Evolutionary conservation across 2,329 filamentous ascomycete genomes (phyloP), one percentile per base, ranked within the genome.

Genomic region (Arthrobotrys sphaeroides): DNA sequence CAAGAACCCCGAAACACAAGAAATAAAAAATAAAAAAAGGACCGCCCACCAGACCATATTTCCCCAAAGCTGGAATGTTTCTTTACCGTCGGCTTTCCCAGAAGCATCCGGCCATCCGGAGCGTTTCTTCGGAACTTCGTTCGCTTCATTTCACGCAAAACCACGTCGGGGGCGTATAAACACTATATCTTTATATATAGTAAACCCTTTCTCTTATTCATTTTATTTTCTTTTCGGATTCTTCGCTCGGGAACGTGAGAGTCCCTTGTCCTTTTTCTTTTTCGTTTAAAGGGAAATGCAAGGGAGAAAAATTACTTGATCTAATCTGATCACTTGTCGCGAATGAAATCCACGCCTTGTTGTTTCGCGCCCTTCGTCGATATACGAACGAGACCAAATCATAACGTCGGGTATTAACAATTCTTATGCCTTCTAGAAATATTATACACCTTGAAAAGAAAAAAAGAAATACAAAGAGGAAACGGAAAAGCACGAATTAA

Each of bases 241-340:
- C 36, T 65, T 72, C 72, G 64, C 60, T 59, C 72, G 72, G 51
- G 72, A 75, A 75, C 72, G 57, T 75, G 72, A 75, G 72, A 75
- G 72, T 60, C 18, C 26, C 28, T 26, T 16, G 16, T 13, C 10
- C 13, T 5, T 12, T 31, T 62, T 45, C 36, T 4, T 26, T 24
- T 47, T 20, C n/a, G 20, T 40, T 24, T 33, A 45, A 33, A 28
- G 20, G 45, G 9, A 16, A 22, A 42, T 38, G n/a, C 16, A 38
- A 7, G 38, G 51, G 13, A 64, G 53, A 65, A 66, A 75, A 75
- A 69, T 75, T 64, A 75, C 72, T 75, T 75, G 72, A 75, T 75
- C 72, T 75, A 75, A 75, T 75, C 72, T 75, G 72, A 75, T 31
- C 24, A n/a, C 12, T 36, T 20, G 33, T 31, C 12, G 42, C 42